Base-by-base conservation (phyloP, 441 rosid species). In the Raphanus hybrid region DNA sequence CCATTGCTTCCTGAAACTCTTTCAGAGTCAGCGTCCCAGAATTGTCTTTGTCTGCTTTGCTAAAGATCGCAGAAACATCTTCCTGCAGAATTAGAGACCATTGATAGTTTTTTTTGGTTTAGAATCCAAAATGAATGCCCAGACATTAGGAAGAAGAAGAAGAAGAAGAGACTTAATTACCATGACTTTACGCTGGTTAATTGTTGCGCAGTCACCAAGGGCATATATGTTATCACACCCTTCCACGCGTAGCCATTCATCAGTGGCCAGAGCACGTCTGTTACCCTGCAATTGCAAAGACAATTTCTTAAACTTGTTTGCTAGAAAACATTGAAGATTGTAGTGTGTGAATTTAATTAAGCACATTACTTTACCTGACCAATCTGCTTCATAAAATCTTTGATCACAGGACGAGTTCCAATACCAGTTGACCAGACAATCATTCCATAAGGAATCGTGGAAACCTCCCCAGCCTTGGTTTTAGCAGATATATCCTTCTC, bases 391-490 rank as follows among this genome's bases (percentile, higher is more conserved):
- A 96, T 96, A 69, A 92, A 96, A 76, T 92, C 97, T 86, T 70
- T 94, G 14, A 92, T 82, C 57, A 92, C 94, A 62, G 98, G 92
- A 67, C 84, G 94, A 64, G 96, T 86, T 76, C 95, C 99, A 80
- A 94, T 88, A 70, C 99, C 98, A 71, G 99, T 96, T 74, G 99
- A 96, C 99, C 99, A 96, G 74, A 96, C 93, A 70, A 87, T 90
- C 98, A 96, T 89, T 61, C 99, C 99, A 73, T 94, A 91, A 23
- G 99, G 98, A 29, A 87, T 82, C 34, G 90, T 77, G 52, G 84
- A 67, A 55, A 77, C 80, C 78, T 88, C 85, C 20, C 92, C 97
- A 64, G 82, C 89, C 75, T 84, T 90, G 65, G 50, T 88, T 86
- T 90, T 92, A 4, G 97, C 88, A 50, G 91, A 87, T 70, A 96